These are phyloP conservation scores for Ophiostoma ulmi DNA, from an alignment of 2,329 filamentous ascomycete genomes.

Conservation along the genomic window DNA sequence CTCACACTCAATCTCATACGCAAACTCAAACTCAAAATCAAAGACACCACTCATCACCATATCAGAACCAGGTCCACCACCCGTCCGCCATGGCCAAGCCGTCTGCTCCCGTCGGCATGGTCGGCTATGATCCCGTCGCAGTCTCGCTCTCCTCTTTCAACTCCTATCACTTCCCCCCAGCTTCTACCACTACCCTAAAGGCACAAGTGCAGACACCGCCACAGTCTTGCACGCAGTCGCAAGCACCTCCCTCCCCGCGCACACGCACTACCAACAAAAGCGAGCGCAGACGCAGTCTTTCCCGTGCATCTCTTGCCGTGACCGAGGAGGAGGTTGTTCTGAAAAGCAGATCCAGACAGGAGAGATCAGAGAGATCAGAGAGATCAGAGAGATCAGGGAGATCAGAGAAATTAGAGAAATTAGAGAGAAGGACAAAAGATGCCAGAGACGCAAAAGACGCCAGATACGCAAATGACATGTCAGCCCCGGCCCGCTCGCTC, in stretches of 20 bases:
- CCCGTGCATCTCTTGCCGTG: background rate
- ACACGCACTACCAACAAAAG: constrained; percentile 19
- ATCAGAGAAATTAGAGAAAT: background rate
- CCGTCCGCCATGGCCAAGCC: constrained; percentile 20
- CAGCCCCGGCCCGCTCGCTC: background rate
- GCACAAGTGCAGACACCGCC: background rate
- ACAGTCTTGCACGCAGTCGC: background rate
- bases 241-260: constrained; percentile 3
- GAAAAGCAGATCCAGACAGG: background rate
- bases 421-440: background rate
- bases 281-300: constrained; percentile 24
- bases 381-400: background rate
- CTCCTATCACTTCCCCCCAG: background rate
- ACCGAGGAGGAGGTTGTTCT: background rate
- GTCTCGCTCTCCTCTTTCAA: background rate
- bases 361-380: background rate
- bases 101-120: background rate
- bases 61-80: constrained; percentile 12
- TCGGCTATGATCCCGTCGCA: background rate
- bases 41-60: background rate
- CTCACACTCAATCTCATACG: background rate
- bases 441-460: background rate
- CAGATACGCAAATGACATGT: background rate
- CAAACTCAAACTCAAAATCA: background rate
- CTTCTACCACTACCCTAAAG: background rate